Conservation (phyloP, 306 rosid genomes). For the Inga oerstediana region DNA sequence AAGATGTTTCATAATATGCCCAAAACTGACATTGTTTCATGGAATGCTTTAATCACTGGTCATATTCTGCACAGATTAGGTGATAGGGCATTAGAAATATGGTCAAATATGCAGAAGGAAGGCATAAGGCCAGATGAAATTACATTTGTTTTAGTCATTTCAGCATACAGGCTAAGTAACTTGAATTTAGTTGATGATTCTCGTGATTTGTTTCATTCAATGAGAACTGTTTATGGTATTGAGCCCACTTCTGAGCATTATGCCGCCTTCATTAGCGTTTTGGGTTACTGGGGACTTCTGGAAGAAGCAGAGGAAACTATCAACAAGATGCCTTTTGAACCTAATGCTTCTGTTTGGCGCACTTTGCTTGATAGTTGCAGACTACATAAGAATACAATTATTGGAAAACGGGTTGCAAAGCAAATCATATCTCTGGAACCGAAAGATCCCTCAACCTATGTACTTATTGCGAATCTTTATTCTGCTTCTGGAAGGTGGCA, state of each 20-base stretch:
- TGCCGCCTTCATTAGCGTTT: conserved; percentile 75
- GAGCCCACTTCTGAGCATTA: conserved; percentile 69
- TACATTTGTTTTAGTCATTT: conserved; percentile 66
- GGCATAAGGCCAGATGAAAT: conserved; percentile 64
- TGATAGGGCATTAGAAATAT: conserved; percentile 63
- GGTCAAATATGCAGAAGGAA: conserved; percentile 71
- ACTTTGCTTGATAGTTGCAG: conserved; percentile 82
- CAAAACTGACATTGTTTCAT: conserved; percentile 62
- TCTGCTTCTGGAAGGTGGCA: conserved; percentile 94
- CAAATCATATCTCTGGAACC: conserved; percentile 69
- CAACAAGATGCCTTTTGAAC: conserved; percentile 62
- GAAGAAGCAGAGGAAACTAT: conserved; percentile 82
- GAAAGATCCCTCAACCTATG: conserved; percentile 64
- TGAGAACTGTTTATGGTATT: conserved; percentile 55
- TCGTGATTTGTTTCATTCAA: conserved; percentile 57
- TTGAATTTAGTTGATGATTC: conserved; percentile 70
- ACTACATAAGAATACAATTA: conserved; percentile 49
- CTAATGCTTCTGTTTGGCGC: conserved; percentile 70
- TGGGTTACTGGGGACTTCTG: conserved; percentile 82
- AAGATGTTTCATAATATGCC: conserved; percentile 55
- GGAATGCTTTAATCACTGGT: conserved; percentile 83
- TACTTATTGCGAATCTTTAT: conserved; percentile 82
- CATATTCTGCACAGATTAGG: conserved; percentile 75
- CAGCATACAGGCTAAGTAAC: conserved; percentile 68
- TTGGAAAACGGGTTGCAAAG: conserved; percentile 64